Evolutionary conservation across 75 land plant species (phyloP), one percentile per base, ranked within the genome.

Genomic region (Adiantum capillusveneris): DNA sequence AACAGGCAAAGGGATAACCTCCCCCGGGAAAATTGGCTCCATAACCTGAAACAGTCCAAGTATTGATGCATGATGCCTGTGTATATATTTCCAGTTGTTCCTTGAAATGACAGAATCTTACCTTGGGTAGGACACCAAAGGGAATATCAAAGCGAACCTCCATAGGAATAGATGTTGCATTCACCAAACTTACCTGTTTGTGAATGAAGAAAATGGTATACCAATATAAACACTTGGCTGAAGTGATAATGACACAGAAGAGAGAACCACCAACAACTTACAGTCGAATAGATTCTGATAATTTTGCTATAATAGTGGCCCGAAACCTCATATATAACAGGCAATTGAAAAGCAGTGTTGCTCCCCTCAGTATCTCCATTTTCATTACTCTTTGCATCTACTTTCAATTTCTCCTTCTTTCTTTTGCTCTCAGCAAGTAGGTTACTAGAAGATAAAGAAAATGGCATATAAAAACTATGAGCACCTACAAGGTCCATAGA

Each of bases 131-230:
- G 19, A 95, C 54, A 43, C 92, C 91, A 67, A 95, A 84, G 20
- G 96, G 99, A 65, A 90, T 90, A 54, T 95, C 99, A 74, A 95
- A 90, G 20, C 97, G 88, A 19, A 90, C 73, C 64, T 95, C 99
- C 63, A 95, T 42, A 31, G 91, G 85, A 57, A 76, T 58, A 57
- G 92, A 78, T 25, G 97, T 82, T 62, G 73, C 72, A 79, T 95
- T 95, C 11, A 75, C 55, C 11, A 95, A 63, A 46, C 83, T 56
- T 18, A 94, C 98, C 98, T 94, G 80, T 31, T 53, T 48, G 28
- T 25, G 1, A 53, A n/a, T 6, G 3, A n/a, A n/a, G 49, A 46
- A 46, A 46, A 20, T 39, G 21, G 49, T 17, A 46, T n/a, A n/a
- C 5, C 5, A 7, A 46, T 46, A 7, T n/a, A n/a, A n/a, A n/a